phyloP scores from a whole-genome alignment of 2,329 filamentous ascomycete genomes.

The Zelopaecilomyces penicillatus region DNA sequence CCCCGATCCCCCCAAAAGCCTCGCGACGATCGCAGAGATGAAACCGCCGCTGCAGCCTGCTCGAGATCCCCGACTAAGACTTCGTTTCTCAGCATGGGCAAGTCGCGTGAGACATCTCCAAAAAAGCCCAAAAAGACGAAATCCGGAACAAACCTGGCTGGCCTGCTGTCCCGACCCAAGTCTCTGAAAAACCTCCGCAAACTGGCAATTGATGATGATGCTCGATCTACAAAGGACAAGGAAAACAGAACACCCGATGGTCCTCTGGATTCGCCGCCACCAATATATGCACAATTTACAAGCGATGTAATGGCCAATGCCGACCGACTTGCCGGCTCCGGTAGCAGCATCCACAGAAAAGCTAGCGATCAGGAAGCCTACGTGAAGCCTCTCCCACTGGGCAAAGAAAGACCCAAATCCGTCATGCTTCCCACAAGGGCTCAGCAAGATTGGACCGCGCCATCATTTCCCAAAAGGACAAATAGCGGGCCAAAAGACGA shows the following conservation, averaged over 20 bases:
- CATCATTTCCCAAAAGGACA: slow-evolving; percentile 31
- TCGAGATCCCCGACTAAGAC: slow-evolving; percentile 38
- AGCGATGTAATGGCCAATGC: slow-evolving; percentile 17
- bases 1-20: slow-evolving; percentile 32
- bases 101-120: slow-evolving; percentile 39
- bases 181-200: slow-evolving; percentile 60
- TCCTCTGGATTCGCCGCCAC: slow-evolving; percentile 39
- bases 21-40: slow-evolving; percentile 22
- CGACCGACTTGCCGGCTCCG: slow-evolving; percentile 4
- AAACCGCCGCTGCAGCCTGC: slow-evolving; percentile 20
- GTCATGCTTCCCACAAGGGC: slow-evolving; percentile 31
- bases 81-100: slow-evolving; percentile 19
- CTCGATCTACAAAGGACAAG: slow-evolving; percentile 56
- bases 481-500: slow-evolving; percentile 21
- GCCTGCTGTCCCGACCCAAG: slow-evolving; percentile 65
- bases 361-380: slow-evolving; percentile 28
- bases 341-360: slow-evolving; percentile 3
- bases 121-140: slow-evolving; percentile 63
- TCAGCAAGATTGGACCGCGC: slow-evolving; percentile 12
- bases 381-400: slow-evolving; percentile 37
- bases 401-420: slow-evolving; percentile 36
- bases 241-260: slow-evolving; percentile 64
- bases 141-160: slow-evolving; percentile 63
- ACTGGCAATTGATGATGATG: slow-evolving; percentile 42
- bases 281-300: slow-evolving; percentile 73